Percentiles rank a stretch among this genome's conserved stretches.
Conservation (phyloP, 225 moss, liverwort and hornwort species). For the Neckera pumila region DNA sequence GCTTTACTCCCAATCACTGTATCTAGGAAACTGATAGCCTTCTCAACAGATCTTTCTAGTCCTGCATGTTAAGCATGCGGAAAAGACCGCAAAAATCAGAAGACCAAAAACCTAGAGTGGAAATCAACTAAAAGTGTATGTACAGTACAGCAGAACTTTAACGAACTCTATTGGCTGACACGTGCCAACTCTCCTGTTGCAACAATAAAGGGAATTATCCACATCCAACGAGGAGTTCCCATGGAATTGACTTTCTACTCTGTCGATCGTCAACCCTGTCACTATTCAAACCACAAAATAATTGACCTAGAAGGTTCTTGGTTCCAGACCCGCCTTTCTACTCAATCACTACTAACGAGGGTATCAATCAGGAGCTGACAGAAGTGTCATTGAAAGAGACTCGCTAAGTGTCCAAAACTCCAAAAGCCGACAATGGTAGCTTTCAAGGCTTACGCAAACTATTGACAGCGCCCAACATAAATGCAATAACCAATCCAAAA, state of each 20-base stretch:
- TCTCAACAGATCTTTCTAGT: neutral
- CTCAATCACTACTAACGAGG: neutral
- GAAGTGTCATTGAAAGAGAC: constrained; percentile 1
- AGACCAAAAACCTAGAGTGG: neutral
- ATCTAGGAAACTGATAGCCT: neutral
- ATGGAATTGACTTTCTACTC: neutral
- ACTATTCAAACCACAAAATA: neutral
- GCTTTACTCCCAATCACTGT: neutral
- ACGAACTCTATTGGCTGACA: constrained; percentile 6
- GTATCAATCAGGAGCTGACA: neutral
- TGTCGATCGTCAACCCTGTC: neutral
- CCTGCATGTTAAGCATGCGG: neutral
- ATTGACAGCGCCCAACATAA: constrained; percentile 74
- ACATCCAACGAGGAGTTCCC: neutral
- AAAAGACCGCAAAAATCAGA: neutral
- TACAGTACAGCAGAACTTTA: neutral
- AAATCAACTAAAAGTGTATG: neutral
- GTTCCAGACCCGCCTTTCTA: neutral
- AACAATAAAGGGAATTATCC: neutral
- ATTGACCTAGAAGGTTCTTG: neutral
- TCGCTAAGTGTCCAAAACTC: neutral
- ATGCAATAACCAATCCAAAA: constrained; percentile 74
- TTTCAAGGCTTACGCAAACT: constrained; percentile 68
- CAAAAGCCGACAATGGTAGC: neutral
- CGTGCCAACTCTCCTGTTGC: neutral